Base-by-base conservation (phyloP, 257 asterid genomes). In the Ballota nigra region DNA sequence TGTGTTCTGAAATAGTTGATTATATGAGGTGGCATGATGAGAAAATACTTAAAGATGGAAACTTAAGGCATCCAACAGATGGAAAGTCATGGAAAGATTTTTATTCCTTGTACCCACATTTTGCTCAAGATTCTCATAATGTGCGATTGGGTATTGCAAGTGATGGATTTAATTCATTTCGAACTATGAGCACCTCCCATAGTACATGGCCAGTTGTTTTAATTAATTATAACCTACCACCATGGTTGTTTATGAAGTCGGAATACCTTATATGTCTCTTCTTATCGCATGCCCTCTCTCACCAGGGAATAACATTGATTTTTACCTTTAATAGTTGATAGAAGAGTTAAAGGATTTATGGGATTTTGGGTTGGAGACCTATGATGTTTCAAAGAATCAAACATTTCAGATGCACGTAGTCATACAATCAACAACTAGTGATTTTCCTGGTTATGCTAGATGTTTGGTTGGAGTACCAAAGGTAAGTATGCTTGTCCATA, bases 391-490 rank as follows among this genome's bases (percentile, higher is more conserved):
- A 55, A 22, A 3, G 36, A 4, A 16, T 4, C 9, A 57, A 53
- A 53, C 60, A 7, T 53, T 53, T 20, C 60, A 19, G 60, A 53
- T 53, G 60, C 29, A 20, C 4, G 29, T 20, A 5, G 60, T 2
- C 8, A 5, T 53, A 53, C 8, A 18, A 53, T 53, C 60, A 19
- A 53, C 60, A 53, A 53, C 28, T 3, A 19, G 60, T 53, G 60
- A 53, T 18, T 53, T 18, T 3, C 60, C 29, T 53, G 24, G 66
- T 1, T 36, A 19, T 56, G 74, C 23, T 2, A 69, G 33, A n/a
- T 69, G 45, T 69, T 56, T 4, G 66, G 74, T 20, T 69, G 66
- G 53, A 19, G 40, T 15, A 69, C 41, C 8, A 69, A 56, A 33
- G 65, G 55, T 0, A 53, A 13, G 40, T 65, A 7, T 45, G 59